A percentile compares a stretch with the other conserved stretches of the same genome.
phyloP scores from a whole-genome alignment of 192 early-diverging fungal species.

The Coemansia sp. region DNA sequence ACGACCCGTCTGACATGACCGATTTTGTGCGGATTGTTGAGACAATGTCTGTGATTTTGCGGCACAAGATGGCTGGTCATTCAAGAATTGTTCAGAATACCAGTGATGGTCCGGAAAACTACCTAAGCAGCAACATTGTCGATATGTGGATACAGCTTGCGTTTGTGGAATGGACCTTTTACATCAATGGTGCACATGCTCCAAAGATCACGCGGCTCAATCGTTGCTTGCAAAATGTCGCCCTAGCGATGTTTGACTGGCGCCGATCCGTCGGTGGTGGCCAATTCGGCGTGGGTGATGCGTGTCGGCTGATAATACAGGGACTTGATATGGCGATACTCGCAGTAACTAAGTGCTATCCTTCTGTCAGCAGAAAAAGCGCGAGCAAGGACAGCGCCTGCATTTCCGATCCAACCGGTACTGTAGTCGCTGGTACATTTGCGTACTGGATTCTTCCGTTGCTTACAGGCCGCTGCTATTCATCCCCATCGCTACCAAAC shows the following conservation, averaged over 20 bases:
- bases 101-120: neutral
- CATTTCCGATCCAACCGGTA: neutral
- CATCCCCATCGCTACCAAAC: neutral
- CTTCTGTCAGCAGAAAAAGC: neutral
- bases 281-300: neutral
- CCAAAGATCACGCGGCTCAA: neutral
- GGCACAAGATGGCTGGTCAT: constrained; percentile 9
- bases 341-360: neutral
- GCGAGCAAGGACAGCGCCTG: neutral
- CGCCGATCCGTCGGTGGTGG: neutral
- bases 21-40: constrained; percentile 5
- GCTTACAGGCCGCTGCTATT: constrained; percentile 17
- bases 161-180: constrained; percentile 33
- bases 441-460: constrained; percentile 32
- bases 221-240: constrained; percentile 15
- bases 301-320: constrained; percentile 16
- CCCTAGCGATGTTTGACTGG: constrained; percentile 6
- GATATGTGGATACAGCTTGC: constrained; percentile 26
- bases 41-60: constrained; percentile 20
- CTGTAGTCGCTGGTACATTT: neutral
- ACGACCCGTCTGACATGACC: neutral
- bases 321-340: constrained; percentile 38
- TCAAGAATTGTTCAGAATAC: neutral
- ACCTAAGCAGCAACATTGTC: neutral
- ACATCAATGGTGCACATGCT: neutral